Evolutionary conservation across 352 stramenopile species (phyloP).

Genomic region (Globisporangium barbulae): DNA sequence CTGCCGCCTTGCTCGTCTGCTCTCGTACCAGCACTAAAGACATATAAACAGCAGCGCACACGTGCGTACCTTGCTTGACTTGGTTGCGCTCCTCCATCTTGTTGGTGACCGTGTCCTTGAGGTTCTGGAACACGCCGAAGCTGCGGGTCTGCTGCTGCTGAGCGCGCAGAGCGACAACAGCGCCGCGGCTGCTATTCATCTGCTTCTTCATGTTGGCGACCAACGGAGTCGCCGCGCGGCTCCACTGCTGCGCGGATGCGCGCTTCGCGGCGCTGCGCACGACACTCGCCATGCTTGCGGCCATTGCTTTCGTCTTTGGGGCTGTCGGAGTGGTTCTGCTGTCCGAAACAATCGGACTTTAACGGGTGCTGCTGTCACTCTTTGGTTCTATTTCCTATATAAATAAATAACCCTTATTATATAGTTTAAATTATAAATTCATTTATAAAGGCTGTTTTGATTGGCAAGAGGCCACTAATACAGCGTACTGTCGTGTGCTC

Average conservation of each 20-base stretch:
- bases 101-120: conserved; percentile 65
- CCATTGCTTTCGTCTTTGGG: conserved; percentile 16
- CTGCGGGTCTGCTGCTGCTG: conserved; percentile 40
- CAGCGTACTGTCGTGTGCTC: not conserved
- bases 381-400: not conserved
- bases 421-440: not conserved
- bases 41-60: not conserved
- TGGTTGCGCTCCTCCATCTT: conserved; percentile 84
- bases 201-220: conserved; percentile 13
- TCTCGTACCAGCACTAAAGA: not conserved
- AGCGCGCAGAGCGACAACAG: not conserved
- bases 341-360: conserved; percentile 8
- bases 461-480: conserved; percentile 2
- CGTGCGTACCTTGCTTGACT: conserved; percentile 59
- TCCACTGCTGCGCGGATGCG: conserved; percentile 27
- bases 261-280: conserved; percentile 35
- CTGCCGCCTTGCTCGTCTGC: not conserved
- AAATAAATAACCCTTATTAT: not conserved
- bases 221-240: conserved; percentile 16
- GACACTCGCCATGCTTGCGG: conserved; percentile 12
- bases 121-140: conserved; percentile 71
- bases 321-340: conserved; percentile 1
- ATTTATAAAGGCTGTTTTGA: conserved; percentile 1
- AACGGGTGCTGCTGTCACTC: not conserved
- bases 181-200: not conserved